Evolutionary conservation across 345 rosid genomes (phyloP).

Genomic region (rapeseed (Brassica napus)): DNA sequence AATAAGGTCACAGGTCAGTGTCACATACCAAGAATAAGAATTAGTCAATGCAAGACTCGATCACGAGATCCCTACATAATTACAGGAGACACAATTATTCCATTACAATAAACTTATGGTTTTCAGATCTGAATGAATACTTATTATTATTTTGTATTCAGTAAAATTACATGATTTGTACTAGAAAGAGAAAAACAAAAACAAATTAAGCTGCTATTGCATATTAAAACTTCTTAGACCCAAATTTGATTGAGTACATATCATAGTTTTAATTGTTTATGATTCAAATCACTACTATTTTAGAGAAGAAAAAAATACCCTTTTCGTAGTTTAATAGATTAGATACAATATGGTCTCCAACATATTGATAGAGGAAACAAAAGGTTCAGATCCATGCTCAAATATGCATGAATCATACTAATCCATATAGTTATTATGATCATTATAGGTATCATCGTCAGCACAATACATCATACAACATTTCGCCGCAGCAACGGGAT

Average conservation of each 20-base stretch:
- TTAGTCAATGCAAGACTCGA: conserved; percentile 26
- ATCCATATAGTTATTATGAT: conserved; percentile 1
- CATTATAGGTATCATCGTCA: conserved; percentile 75
- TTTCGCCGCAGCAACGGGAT: conserved; percentile 92
- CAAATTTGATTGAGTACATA: neutral
- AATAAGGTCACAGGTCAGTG: conserved; percentile 12
- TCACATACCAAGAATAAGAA: conserved; percentile 18
- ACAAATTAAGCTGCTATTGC: neutral
- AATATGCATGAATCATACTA: conserved; percentile 4
- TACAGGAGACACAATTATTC: neutral
- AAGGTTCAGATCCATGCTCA: neutral
- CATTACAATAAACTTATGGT: neutral
- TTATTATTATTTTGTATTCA: neutral
- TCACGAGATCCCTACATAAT: conserved; percentile 30
- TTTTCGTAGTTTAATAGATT: neutral
- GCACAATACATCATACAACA: conserved; percentile 95
- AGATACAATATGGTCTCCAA: neutral
- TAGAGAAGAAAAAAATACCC: neutral
- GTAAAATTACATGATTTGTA: neutral
- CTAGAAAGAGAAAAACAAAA: neutral
- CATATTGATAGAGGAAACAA: neutral
- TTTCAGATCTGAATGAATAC: conserved; percentile 18
- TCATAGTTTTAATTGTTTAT: neutral
- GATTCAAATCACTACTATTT: neutral
- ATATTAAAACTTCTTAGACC: neutral